Conservation (phyloP, 345 rosid species). For the Hibiscus trionum region DNA sequence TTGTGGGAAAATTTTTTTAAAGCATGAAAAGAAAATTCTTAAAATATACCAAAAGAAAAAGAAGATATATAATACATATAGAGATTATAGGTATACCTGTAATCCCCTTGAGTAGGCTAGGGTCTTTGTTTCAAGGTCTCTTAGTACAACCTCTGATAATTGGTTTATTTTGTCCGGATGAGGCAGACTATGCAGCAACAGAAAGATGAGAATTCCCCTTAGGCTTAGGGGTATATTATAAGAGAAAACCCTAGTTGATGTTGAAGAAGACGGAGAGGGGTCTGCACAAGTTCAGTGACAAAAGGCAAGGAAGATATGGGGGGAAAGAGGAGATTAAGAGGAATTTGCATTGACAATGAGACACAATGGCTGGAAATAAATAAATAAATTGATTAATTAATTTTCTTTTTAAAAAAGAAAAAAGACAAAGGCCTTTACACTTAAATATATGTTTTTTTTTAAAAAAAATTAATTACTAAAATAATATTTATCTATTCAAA, state of each 20-base stretch:
- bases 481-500: too few species aligned
- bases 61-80: not conserved
- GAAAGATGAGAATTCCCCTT: constrained; percentile 4
- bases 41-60: not conserved
- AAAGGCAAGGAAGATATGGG: constrained; percentile 6
- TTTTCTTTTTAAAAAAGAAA: not conserved
- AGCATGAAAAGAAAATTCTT: not conserved
- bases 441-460: too few species aligned
- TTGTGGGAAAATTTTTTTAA: not conserved
- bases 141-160: not conserved
- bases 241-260: constrained; percentile 13
- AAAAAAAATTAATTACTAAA: too few species aligned
- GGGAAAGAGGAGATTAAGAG: constrained; percentile 15
- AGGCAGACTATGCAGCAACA: constrained; percentile 13
- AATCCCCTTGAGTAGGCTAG: constrained; percentile 6
- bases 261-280: not conserved
- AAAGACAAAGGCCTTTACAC: not conserved
- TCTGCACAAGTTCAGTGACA: constrained; percentile 10
- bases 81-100: not conserved
- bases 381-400: not conserved
- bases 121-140: constrained; percentile 3
- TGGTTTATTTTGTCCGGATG: constrained; percentile 1
- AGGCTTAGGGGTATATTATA: not conserved
- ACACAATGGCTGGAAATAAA: not conserved
- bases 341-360: constrained; percentile 1